Evolutionary conservation across 2,329 filamentous ascomycete genomes (phyloP).

Genomic region (Alternaria gaisen): DNA sequence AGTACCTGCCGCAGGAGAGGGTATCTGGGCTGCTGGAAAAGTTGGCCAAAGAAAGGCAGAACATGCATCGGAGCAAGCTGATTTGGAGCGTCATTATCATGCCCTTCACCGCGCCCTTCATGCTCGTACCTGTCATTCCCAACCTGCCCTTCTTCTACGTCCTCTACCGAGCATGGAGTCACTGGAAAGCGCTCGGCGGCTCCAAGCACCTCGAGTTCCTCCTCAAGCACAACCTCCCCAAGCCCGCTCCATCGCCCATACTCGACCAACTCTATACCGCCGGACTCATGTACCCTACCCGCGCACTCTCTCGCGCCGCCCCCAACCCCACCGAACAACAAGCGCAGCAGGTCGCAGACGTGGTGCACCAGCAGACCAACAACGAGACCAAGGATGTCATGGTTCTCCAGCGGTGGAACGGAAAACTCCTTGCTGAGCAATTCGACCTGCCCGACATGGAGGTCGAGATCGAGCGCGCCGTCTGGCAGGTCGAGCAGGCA

Average conservation of each 20-base stretch:
- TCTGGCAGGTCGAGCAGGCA: slow-evolving; percentile 59
- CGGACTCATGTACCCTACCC: slow-evolving; percentile 56
- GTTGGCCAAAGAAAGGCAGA: slow-evolving; percentile 82
- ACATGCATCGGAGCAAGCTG: slow-evolving; percentile 77
- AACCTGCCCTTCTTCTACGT: slow-evolving; percentile 98
- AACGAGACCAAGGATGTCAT: slow-evolving; percentile 57
- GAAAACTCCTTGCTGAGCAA: slow-evolving; percentile 60
- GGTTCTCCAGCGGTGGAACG: slow-evolving; percentile 61
- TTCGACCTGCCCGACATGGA: slow-evolving; percentile 62
- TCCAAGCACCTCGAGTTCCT: slow-evolving; percentile 87
- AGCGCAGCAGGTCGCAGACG: slow-evolving; percentile 49
- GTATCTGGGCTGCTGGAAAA: slow-evolving; percentile 72
- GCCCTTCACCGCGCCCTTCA: slow-evolving; percentile 83
- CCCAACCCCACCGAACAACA: slow-evolving; percentile 50
- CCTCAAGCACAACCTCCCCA: slow-evolving; percentile 75
- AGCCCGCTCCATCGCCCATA: slow-evolving; percentile 69
- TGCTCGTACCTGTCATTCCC: slow-evolving; percentile 82
- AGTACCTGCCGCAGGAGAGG: slow-evolving; percentile 70
- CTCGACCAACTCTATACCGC: slow-evolving; percentile 79
- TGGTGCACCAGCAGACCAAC: slow-evolving; percentile 53
- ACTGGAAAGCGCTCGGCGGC: slow-evolving; percentile 73
- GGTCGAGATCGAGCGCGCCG: slow-evolving; percentile 63
- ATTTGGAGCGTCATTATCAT: slow-evolving; percentile 70
- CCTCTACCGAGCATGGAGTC: slow-evolving; percentile 76
- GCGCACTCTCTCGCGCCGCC: slow-evolving; percentile 51